Base-by-base conservation (phyloP, 2,329 filamentous ascomycete species). In the Aureobasidium sp. region DNA sequence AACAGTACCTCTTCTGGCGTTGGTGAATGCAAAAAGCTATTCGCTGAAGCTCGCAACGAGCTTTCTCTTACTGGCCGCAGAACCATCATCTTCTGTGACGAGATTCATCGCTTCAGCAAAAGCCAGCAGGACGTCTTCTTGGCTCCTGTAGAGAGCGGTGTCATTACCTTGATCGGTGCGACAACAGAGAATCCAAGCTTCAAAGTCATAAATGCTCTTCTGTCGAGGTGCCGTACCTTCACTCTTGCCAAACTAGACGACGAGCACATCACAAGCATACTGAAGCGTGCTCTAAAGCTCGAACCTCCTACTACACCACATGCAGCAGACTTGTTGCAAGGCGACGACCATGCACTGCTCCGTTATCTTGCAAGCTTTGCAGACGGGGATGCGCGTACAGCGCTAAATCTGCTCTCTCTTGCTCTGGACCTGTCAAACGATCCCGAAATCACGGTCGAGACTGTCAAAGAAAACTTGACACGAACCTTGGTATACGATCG, bases 111-210 rank as follows among this genome's bases (percentile, higher is more conserved):
- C 29, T 96, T 96, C 78, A 88, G 83, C 66, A 96, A 96, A 74
- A 81, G 86, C 0, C 94, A 97, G 72, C 94, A 99, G 70, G 94
- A 97, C 73, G 88, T 96, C 0, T 97, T 97, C 67, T 78, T 99
- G 1, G 90, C 88, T 17, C 93, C 93, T 0, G 93, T 97, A 23
- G 94, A 99, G 74, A 86, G 86, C 1, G 94, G 94, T 6, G 88
- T 89, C 29, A 87, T 99, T 65, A 96, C 90, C 0, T 79, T 99
- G 31, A 94, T 97, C 63, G 94, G 92, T 11, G 94, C 94, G 7
- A 99, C 94, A 3, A 99, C 94, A 0, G 94, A 99, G 73, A 99
- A 99, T 66, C 94, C 94, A 0, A 93, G 88, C 4, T 97, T 97
- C 78, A 93, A 95, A 69, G 85, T 99, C 43, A 89, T 94, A 67